A percentile compares a stretch with the other conserved stretches of the same genome.
These are phyloP conservation scores for Kodamaea laetipori DNA, from an alignment of 805 yeast genomes.

Conservation along the genomic window DNA sequence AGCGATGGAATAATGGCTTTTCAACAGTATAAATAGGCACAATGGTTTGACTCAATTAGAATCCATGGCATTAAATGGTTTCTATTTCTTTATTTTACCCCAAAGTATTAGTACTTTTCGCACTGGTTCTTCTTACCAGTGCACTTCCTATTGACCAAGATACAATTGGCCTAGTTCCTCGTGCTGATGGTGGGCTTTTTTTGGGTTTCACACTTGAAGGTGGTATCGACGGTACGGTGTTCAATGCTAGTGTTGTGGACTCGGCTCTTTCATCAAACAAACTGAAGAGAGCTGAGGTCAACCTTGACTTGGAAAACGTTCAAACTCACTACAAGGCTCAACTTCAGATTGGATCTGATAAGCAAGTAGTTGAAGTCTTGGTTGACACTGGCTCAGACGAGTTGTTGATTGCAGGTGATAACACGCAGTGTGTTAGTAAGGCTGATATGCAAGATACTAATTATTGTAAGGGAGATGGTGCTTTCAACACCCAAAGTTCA, in stretches of 20 bases:
- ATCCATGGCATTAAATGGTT: no score
- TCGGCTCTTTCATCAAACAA: not conserved
- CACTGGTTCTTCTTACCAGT: not conserved
- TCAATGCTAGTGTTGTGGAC: not conserved
- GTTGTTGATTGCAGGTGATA: slow-evolving; percentile 10
- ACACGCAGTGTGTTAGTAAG: not conserved
- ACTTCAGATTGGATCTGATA: slow-evolving; percentile 8
- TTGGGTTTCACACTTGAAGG: slow-evolving; percentile 1
- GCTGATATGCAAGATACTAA: no score
- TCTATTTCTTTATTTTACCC: no score
- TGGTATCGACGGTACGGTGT: not conserved
- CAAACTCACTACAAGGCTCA: not conserved
- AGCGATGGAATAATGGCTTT: no score
- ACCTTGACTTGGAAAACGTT: not conserved
- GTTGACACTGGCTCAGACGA: slow-evolving; percentile 19
- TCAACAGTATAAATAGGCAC: no score
- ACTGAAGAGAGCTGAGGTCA: not conserved
- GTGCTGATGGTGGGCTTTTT: slow-evolving; percentile 1
- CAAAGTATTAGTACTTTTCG: slow-evolving; percentile 1
- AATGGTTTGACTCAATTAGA: no score
- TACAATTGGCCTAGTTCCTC: not conserved
- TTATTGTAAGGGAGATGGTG: slow-evolving; percentile 10
- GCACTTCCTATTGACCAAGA: slow-evolving; percentile 2
- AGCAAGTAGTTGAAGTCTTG: slow-evolving; percentile 10
- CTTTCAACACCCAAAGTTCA: slow-evolving; percentile 12